Evolutionary conservation across 2,329 filamentous ascomycete genomes (phyloP).

Genomic region (Ophiostoma quercus): DNA sequence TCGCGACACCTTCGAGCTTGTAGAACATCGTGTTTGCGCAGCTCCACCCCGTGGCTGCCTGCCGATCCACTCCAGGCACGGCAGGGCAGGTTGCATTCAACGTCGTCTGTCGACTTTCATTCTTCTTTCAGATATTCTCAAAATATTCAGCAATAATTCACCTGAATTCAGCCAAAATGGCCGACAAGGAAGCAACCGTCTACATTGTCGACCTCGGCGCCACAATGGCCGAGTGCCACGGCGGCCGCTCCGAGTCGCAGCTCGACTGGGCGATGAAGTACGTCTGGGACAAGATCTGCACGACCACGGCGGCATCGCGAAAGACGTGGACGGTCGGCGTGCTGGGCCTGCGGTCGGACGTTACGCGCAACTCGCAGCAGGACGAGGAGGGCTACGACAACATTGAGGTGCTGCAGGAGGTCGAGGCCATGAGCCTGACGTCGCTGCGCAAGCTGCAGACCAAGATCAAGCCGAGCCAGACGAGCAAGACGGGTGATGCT

Average conservation of each 20-base stretch:
- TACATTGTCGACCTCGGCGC: constrained; percentile 85
- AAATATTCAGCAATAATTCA: neutral
- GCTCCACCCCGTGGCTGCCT: constrained; percentile 13
- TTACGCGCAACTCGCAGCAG: constrained; percentile 60
- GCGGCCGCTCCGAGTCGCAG: constrained; percentile 69
- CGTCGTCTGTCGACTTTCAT: neutral
- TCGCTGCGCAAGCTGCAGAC: constrained; percentile 61
- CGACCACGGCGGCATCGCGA: constrained; percentile 60
- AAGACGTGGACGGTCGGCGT: constrained; percentile 75
- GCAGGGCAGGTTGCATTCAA: neutral
- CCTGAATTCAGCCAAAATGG: constrained; percentile 51
- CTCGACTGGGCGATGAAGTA: constrained; percentile 88
- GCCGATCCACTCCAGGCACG: constrained; percentile 3
- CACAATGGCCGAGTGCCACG: constrained; percentile 71
- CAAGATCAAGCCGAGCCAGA: constrained; percentile 61
- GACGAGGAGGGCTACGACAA: constrained; percentile 72
- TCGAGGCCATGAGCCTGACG: constrained; percentile 57
- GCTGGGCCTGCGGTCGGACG: constrained; percentile 75
- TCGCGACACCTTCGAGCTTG: constrained; percentile 23
- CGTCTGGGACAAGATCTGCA: constrained; percentile 87
- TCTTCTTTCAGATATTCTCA: neutral
- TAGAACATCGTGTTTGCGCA: neutral
- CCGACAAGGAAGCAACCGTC: constrained; percentile 85
- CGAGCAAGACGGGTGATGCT: constrained; percentile 64
- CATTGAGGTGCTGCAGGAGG: constrained; percentile 72